Conservation (phyloP, 345 rosid genomes). For the Carallia pectinifolia region DNA sequence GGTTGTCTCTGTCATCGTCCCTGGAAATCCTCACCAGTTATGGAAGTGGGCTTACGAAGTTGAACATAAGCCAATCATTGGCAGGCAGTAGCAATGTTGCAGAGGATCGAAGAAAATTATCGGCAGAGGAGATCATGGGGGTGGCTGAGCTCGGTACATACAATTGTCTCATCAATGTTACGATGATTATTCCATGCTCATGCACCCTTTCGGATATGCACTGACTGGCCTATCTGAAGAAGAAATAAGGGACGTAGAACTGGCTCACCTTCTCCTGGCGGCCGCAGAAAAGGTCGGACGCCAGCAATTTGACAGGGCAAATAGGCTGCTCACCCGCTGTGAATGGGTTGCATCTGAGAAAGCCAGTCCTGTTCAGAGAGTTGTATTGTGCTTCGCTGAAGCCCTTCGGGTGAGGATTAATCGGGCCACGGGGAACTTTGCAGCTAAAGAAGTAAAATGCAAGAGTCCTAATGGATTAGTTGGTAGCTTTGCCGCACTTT, state of each 20-base stretch:
- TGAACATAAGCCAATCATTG: conserved; percentile 13
- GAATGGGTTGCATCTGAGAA: conserved; percentile 41
- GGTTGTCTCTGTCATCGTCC: conserved; percentile 23
- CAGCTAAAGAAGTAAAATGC: not conserved
- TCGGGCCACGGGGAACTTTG: conserved; percentile 29
- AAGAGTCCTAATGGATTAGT: conserved; percentile 15
- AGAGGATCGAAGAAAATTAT: conserved; percentile 20
- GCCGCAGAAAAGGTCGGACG: conserved; percentile 59
- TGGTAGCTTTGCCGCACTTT: conserved; percentile 8
- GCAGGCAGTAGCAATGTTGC: not conserved
- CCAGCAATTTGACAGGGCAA: conserved; percentile 45
- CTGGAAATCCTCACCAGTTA: conserved; percentile 43
- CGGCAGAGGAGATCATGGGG: conserved; percentile 49
- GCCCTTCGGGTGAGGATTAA: conserved; percentile 46
- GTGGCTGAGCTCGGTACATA: conserved; percentile 43
- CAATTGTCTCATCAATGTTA: conserved; percentile 40
- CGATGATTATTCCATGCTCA: conserved; percentile 36
- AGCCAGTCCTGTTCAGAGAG: conserved; percentile 43
- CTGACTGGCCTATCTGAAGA: conserved; percentile 45
- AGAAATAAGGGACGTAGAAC: conserved; percentile 52
- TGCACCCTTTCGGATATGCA: conserved; percentile 47
- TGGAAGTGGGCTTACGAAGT: conserved; percentile 32
- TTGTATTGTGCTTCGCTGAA: conserved; percentile 41
- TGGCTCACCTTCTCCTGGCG: conserved; percentile 46
- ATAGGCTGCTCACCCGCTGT: conserved; percentile 44